Conservation (phyloP, 768 basidiomycete species). For the Suillus brevipes region DNA sequence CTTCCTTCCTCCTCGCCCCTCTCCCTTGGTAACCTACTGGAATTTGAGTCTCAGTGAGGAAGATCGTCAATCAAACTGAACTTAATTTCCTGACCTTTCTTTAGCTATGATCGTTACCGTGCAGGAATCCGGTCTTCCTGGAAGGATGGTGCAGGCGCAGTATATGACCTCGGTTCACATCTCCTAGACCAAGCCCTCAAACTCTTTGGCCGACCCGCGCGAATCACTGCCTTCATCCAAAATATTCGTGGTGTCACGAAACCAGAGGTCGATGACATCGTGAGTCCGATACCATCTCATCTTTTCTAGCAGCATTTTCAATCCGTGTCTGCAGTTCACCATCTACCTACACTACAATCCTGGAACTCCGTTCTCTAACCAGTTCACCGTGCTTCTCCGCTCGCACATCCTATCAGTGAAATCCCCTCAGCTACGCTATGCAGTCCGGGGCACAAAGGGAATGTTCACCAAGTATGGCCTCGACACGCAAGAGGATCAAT, state of each 20-base stretch:
- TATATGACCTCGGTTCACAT: conserved; percentile 81
- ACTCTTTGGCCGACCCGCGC: conserved; percentile 74
- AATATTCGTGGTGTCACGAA: conserved; percentile 69
- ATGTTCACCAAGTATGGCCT: conserved; percentile 75
- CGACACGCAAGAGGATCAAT: conserved; percentile 78
- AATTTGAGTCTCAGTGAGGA: conserved; percentile 75
- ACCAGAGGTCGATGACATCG: conserved; percentile 65
- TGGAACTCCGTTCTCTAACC: conserved; percentile 43
- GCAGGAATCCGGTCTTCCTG: conserved; percentile 66
- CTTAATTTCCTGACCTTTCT: conserved; percentile 6
- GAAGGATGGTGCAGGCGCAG: conserved; percentile 74
- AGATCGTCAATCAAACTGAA: background rate
- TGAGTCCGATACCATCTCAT: conserved; percentile 31
- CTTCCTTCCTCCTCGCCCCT: conserved; percentile 51
- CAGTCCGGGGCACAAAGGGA: conserved; percentile 70
- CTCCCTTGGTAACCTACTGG: conserved; percentile 60
- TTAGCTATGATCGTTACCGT: conserved; percentile 76
- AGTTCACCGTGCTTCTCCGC: conserved; percentile 66
- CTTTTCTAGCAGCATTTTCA: background rate
- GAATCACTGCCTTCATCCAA: conserved; percentile 66
- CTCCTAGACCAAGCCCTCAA: conserved; percentile 75
- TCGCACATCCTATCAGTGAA: conserved; percentile 70
- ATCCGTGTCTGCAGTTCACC: conserved; percentile 43
- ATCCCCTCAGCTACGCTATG: conserved; percentile 66
- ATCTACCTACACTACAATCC: conserved; percentile 52